A percentile compares a stretch with the other conserved stretches of the same genome.
Conservation (phyloP, 2,329 filamentous ascomycete genomes). For the Trichophaea hybrida region DNA sequence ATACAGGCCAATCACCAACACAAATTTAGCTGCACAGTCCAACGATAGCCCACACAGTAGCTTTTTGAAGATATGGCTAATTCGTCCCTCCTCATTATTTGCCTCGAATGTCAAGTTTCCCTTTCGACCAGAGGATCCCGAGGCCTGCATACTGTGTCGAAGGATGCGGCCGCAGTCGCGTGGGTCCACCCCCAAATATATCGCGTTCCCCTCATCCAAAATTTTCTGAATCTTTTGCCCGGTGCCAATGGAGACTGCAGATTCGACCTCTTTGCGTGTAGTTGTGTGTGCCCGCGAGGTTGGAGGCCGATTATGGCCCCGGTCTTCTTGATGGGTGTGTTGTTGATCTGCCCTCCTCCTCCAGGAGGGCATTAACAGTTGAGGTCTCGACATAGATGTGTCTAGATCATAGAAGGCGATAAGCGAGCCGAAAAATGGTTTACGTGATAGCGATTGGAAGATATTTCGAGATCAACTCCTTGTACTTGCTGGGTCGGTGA, state of each 20-base stretch:
- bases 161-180: constrained; percentile 3
- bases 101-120: neutral
- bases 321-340: neutral
- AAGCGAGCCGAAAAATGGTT: no score
- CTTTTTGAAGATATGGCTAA: neutral
- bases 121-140: neutral
- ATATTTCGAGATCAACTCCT: no score
- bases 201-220: constrained; percentile 18
- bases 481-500: no score
- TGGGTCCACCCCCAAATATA: constrained; percentile 19
- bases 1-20: constrained; percentile 10
- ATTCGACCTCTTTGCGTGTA: neutral
- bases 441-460: no score
- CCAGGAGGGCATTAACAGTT: neutral
- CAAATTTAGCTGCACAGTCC: constrained; percentile 12
- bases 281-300: neutral
- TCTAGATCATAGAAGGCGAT: no score
- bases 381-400: neutral
- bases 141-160: neutral
- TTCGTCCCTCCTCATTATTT: neutral
- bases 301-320: neutral
- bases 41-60: constrained; percentile 13
- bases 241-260: neutral
- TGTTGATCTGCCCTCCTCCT: neutral
- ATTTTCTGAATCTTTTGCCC: constrained; percentile 11